A percentile compares a stretch with the other conserved stretches of the same genome.
phyloP scores from a whole-genome alignment of 1,284 basidiomycete species.

The Irpex sp. region DNA sequence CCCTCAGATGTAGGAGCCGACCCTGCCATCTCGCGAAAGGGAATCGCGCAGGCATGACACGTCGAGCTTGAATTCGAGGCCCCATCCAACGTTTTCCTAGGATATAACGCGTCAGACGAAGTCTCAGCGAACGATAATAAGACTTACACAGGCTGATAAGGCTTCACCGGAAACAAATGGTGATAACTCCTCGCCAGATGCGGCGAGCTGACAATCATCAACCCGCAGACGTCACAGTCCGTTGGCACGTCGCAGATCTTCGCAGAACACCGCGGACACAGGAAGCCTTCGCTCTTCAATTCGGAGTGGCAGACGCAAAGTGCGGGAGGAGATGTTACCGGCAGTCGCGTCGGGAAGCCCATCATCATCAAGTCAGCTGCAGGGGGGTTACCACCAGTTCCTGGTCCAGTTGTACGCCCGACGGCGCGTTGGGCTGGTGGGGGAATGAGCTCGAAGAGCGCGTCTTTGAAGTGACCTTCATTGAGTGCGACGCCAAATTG shows the following conservation, averaged over 20 bases:
- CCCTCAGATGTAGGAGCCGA: constrained; percentile 9
- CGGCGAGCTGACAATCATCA: constrained; percentile 97
- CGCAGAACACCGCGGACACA: constrained; percentile 90
- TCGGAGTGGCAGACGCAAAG: constrained; percentile 94
- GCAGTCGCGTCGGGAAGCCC: constrained; percentile 95
- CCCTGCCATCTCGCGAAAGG: constrained; percentile 43
- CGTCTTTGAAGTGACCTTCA: constrained; percentile 94
- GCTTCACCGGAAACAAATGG: constrained; percentile 87
- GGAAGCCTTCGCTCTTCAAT: constrained; percentile 86
- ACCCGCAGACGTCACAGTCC: constrained; percentile 94
- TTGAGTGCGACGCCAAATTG: constrained; percentile 95
- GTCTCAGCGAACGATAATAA: not conserved
- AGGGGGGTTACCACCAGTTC: constrained; percentile 41
- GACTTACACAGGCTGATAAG: constrained; percentile 77
- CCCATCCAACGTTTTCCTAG: constrained; percentile 38
- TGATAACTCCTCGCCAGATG: constrained; percentile 96
- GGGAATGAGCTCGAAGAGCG: constrained; percentile 93
- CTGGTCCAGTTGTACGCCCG: constrained; percentile 45
- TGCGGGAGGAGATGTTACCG: constrained; percentile 75
- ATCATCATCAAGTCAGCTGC: constrained; percentile 96
- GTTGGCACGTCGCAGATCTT: constrained; percentile 98
- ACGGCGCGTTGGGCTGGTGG: constrained; percentile 82
- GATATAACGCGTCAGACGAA: constrained; percentile 3
- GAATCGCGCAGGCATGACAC: constrained; percentile 73
- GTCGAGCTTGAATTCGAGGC: constrained; percentile 29